Evolutionary conservation across 768 basidiomycete species (phyloP).

Genomic region (Collybia nuda): DNA sequence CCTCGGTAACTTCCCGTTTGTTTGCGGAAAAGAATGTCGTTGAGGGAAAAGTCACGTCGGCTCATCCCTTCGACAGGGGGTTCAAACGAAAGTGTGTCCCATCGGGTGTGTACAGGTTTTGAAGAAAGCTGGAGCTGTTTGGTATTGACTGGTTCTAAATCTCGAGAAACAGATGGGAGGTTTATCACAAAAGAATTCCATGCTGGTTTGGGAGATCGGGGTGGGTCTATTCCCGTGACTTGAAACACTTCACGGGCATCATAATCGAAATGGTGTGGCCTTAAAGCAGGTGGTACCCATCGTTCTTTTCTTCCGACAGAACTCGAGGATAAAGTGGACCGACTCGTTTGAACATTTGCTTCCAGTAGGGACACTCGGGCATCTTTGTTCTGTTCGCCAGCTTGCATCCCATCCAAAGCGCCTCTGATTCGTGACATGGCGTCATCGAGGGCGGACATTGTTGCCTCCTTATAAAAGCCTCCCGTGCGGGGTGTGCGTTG

Average conservation of each 20-base stretch:
- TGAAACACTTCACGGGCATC: slow-evolving; percentile 43
- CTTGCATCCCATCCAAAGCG: slow-evolving; percentile 69
- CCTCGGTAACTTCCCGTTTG: slow-evolving; percentile 33
- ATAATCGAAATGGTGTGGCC: slow-evolving; percentile 34
- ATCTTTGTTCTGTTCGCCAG: slow-evolving; percentile 35
- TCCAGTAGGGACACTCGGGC: slow-evolving; percentile 9
- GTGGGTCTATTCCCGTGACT: slow-evolving; percentile 47
- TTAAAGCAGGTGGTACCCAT: slow-evolving; percentile 59
- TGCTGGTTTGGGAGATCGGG: slow-evolving; percentile 43
- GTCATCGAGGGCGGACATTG: slow-evolving; percentile 78
- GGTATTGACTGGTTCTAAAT: slow-evolving; percentile 44
- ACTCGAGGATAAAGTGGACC: slow-evolving; percentile 15
- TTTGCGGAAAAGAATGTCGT: slow-evolving; percentile 63
- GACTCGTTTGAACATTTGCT: slow-evolving; percentile 15
- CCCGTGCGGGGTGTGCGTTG: slow-evolving; percentile 39
- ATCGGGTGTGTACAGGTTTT: slow-evolving; percentile 41
- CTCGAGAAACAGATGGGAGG: slow-evolving; percentile 44
- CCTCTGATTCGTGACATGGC: slow-evolving; percentile 86
- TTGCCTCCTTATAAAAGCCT: slow-evolving; percentile 44
- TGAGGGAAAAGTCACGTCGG: slow-evolving; percentile 58
- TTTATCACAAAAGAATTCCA: slow-evolving; percentile 39
- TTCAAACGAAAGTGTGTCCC: slow-evolving; percentile 70
- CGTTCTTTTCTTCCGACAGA: slow-evolving; percentile 35
- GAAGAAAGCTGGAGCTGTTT: slow-evolving; percentile 47
- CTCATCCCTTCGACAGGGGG: slow-evolving; percentile 70